Evolutionary conservation across 2,329 filamentous ascomycete species (phyloP), one percentile per base, ranked within the genome.

Genomic region (Gnomoniopsis sp.): DNA sequence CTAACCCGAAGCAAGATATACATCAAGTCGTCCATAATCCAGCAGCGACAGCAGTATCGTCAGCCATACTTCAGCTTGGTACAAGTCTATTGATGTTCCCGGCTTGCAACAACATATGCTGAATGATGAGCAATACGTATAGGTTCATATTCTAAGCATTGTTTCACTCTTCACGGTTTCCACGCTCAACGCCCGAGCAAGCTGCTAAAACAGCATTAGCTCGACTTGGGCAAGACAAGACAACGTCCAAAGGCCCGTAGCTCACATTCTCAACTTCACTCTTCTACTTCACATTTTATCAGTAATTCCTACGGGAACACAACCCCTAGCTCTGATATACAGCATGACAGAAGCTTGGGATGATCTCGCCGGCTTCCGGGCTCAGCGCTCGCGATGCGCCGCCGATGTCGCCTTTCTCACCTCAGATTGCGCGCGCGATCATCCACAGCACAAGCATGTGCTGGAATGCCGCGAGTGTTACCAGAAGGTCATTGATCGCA

Each of bases 381-480:
- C 51, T 14, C 61, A 55, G 53, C 60, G 63, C 26, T 57, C 64
- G 33, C 67, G 71, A 46, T 79, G 78, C 60, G 69, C 71, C 43
- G 68, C 74, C 17, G 75, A 79, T 55, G 70, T 81, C 21, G 69
- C 75, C 34, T 69, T 68, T 4, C 73, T 83, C 61, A 77, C 74
- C 60, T 65, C 66, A 19, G 66, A 69, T n/a, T 83, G 81, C 66
- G 65, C 67, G 22, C 67, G 69, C 34, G 71, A 77, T 17, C 80
- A 80, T 62, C 54, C 60, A 21, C 71, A 69, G 46, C 77, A 77
- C 63, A 66, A 65, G 47, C 73, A 77, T 51, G 69, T 79, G 15
- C 63, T 73, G 8, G 74, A 81, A 48, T 85, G 81, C 65, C 65
- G 74, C 11, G 70, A 74, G 23, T 84, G 81, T 67, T 82, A 79